Evolutionary conservation across 2,329 filamentous ascomycete genomes (phyloP).

Genomic region (Reticulascus tulasneorum): DNA sequence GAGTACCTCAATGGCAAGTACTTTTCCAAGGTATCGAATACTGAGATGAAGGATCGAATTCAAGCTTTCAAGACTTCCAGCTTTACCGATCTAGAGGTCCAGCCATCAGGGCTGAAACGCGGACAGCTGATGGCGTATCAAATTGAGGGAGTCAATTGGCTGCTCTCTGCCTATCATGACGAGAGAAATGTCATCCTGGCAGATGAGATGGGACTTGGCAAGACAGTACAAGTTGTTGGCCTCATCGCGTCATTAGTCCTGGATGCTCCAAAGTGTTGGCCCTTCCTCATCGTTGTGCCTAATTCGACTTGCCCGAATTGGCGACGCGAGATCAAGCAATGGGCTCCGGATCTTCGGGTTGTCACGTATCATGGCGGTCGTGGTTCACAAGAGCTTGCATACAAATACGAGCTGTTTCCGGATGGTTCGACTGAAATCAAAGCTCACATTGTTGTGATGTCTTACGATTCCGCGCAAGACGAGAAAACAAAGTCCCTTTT

Average conservation of each 20-base stretch:
- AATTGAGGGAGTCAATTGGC: constrained; percentile 89
- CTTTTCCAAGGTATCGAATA: constrained; percentile 52
- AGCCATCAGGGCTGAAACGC: constrained; percentile 70
- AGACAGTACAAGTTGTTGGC: constrained; percentile 89
- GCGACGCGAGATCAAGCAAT: constrained; percentile 92
- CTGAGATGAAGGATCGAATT: constrained; percentile 63
- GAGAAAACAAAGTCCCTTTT: constrained; percentile 64
- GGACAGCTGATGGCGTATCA: constrained; percentile 93
- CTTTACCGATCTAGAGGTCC: constrained; percentile 66
- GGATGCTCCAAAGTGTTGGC: constrained; percentile 71
- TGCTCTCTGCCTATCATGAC: constrained; percentile 83
- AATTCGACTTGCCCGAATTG: constrained; percentile 97
- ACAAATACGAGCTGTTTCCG: constrained; percentile 82
- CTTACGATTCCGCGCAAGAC: constrained; percentile 84
- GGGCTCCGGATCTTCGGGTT: constrained; percentile 80
- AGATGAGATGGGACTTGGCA: constrained; percentile 97
- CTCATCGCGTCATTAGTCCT: constrained; percentile 72
- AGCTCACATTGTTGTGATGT: constrained; percentile 91
- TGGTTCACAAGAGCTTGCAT: constrained; percentile 70
- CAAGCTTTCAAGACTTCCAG: constrained; percentile 60
- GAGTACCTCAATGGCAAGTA: constrained; percentile 81
- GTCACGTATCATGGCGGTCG: constrained; percentile 88
- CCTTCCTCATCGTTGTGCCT: constrained; percentile 88
- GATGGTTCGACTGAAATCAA: constrained; percentile 61
- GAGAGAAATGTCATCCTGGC: constrained; percentile 85